These are phyloP conservation scores for Venustampulla echinocandica DNA, from an alignment of 495 filamentous ascomycete genomes.

Conservation along the genomic window DNA sequence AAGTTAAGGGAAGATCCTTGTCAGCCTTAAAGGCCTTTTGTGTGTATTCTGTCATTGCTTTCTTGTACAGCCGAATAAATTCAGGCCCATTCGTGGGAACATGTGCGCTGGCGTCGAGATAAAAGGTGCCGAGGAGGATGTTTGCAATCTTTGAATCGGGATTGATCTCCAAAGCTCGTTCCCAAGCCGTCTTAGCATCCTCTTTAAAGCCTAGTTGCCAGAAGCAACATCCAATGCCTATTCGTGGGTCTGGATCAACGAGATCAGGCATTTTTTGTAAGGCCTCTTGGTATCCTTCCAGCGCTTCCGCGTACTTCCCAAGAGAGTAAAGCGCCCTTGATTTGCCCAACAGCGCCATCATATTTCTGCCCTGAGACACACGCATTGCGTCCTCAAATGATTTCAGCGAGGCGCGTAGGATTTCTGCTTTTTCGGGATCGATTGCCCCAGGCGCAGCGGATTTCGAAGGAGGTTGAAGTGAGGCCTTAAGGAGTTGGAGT, in stretches of 20 bases:
- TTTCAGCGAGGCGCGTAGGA: constrained; percentile 72
- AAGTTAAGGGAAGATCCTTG: constrained; percentile 84
- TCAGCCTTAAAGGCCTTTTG: constrained; percentile 93
- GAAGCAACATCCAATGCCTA: constrained; percentile 90
- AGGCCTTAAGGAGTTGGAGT: constrained; percentile 77
- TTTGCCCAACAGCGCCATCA: constrained; percentile 83
- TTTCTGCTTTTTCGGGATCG: constrained; percentile 70
- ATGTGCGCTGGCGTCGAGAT: constrained; percentile 73
- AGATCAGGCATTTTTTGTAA: constrained; percentile 75
- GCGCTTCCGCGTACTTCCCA: constrained; percentile 70
- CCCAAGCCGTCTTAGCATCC: constrained; percentile 83
- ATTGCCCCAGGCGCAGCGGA: constrained; percentile 47
- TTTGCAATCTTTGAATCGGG: constrained; percentile 85
- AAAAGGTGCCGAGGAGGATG: constrained; percentile 79
- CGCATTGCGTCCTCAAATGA: constrained; percentile 89
- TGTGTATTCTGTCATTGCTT: constrained; percentile 88
- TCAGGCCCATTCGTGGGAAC: constrained; percentile 64
- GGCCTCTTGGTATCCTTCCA: constrained; percentile 79
- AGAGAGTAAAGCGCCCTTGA: constrained; percentile 76
- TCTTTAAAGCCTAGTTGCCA: constrained; percentile 94
- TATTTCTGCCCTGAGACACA: constrained; percentile 72
- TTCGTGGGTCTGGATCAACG: constrained; percentile 88
- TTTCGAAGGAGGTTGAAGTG: constrained; percentile 68
- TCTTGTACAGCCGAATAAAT: constrained; percentile 76
- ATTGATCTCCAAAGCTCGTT: constrained; percentile 77